Percentiles rank a stretch among this genome's conserved stretches.
These are phyloP conservation scores for Exophiala phaeomuriformis DNA, from an alignment of 2,329 filamentous ascomycete genomes.

Conservation along the genomic window DNA sequence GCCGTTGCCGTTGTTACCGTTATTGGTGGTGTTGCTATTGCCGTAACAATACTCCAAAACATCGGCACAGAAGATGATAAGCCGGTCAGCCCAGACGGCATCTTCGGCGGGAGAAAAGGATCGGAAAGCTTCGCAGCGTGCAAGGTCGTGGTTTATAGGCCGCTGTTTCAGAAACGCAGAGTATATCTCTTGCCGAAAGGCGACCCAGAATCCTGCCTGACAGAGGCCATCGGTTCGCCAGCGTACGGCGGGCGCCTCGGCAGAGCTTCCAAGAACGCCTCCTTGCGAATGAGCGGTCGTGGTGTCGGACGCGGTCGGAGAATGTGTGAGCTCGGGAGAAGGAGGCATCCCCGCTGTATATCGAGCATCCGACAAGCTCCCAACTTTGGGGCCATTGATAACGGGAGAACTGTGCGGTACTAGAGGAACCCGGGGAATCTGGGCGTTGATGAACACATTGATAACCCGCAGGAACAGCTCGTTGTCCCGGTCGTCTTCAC, in stretches of 20 bases:
- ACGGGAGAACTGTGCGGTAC: constrained; percentile 13
- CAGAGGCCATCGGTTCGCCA: constrained; percentile 31
- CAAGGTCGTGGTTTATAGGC: constrained; percentile 34
- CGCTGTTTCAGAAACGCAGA: constrained; percentile 40
- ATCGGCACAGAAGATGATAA: constrained; percentile 55
- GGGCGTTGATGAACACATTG: constrained; percentile 28
- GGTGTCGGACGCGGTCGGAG: constrained; percentile 6
- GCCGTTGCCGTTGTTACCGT: not conserved
- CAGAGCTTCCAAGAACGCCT: not conserved
- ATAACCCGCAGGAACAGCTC: constrained; percentile 27
- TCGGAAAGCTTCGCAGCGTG: constrained; percentile 34
- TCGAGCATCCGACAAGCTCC: not conserved
- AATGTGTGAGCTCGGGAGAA: constrained; percentile 37
- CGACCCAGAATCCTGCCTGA: constrained; percentile 43
- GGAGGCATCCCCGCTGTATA: constrained; percentile 17
- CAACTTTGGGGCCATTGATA: constrained; percentile 8
- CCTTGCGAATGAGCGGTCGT: not conserved
- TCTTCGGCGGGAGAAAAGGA: constrained; percentile 32
- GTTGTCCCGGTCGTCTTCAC: constrained; percentile 15
- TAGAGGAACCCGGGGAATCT: constrained; percentile 11
- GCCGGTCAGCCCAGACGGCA: constrained; percentile 46
- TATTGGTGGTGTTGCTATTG: not conserved
- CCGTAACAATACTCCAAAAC: constrained; percentile 56
- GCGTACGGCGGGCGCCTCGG: not conserved
- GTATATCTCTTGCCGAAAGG: constrained; percentile 45